Evolutionary conservation across 495 filamentous ascomycete genomes (phyloP).

Genomic region (Chaetomium fimeti): DNA sequence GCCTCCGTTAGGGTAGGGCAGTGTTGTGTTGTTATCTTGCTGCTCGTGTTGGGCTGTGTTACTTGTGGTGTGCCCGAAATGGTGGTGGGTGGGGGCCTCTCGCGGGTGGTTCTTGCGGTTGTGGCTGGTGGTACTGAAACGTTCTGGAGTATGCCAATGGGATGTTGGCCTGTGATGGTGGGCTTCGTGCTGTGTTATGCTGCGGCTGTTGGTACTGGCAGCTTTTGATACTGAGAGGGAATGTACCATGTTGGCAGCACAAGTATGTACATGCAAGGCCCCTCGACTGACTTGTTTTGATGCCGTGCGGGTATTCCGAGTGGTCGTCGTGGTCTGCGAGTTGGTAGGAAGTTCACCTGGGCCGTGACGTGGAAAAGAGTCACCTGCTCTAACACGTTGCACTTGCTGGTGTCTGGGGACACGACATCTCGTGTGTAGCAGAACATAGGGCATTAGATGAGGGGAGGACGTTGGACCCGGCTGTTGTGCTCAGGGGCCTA

Average conservation of each 20-base stretch:
- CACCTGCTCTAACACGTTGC: neutral
- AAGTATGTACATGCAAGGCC: too few species aligned
- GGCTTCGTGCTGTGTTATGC: neutral
- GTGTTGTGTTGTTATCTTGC: too few species aligned
- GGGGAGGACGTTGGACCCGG: neutral
- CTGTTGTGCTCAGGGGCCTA: neutral
- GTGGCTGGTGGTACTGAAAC: neutral
- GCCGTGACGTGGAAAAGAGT: neutral
- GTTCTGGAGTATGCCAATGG: neutral
- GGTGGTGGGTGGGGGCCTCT: too few species aligned
- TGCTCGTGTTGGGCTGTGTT: too few species aligned
- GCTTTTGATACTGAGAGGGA: neutral
- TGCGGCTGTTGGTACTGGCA: neutral
- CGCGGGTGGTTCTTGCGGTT: neutral
- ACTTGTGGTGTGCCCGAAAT: too few species aligned
- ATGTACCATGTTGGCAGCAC: neutral
- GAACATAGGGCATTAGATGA: neutral
- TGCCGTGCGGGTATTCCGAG: neutral
- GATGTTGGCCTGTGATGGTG: neutral
- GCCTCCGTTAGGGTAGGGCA: too few species aligned
- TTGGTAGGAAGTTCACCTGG: neutral
- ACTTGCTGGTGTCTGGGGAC: neutral
- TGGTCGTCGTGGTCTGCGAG: neutral
- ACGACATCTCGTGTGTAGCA: neutral
- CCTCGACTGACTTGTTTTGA: neutral